Percentiles rank a stretch among this genome's conserved stretches.
Evolutionary conservation across 805 yeast genomes (phyloP).

Genomic region (Limtongia smithiae): DNA sequence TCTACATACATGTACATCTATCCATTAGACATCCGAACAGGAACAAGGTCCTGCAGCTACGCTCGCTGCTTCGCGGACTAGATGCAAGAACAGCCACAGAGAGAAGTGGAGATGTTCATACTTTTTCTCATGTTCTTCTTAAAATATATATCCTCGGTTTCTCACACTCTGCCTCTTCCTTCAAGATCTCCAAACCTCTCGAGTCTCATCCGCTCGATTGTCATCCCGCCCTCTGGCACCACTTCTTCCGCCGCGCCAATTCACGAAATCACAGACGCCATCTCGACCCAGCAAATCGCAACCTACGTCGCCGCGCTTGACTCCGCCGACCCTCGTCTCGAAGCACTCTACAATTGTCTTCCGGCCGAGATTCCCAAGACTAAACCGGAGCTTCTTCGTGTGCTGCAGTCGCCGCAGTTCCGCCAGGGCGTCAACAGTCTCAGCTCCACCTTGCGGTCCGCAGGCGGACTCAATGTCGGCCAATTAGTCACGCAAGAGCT

Average conservation of each 20-base stretch:
- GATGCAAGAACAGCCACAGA: too few relatives aligned
- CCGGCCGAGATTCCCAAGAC: constrained; percentile 45
- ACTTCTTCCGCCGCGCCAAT: constrained; percentile 9
- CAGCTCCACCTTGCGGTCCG: constrained; percentile 42
- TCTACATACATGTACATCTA: too few relatives aligned
- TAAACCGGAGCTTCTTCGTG: constrained; percentile 42
- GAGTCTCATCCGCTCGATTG: constrained; percentile 19
- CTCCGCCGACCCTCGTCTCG: constrained; percentile 37
- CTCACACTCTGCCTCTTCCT: neutral
- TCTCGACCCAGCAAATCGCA: constrained; percentile 13
- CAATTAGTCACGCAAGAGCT: constrained; percentile 48
- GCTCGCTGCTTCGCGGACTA: too few relatives aligned
- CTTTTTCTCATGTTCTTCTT: too few relatives aligned
- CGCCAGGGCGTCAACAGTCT: constrained; percentile 44
- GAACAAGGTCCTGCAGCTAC: too few relatives aligned
- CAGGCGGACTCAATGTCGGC: constrained; percentile 44
- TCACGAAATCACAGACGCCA: constrained; percentile 17
- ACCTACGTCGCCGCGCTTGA: constrained; percentile 10
- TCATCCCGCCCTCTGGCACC: constrained; percentile 11
- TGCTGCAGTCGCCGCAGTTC: constrained; percentile 50
- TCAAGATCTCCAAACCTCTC: constrained; percentile 17
- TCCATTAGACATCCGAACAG: too few relatives aligned
- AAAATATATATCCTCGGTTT: constrained; percentile 10
- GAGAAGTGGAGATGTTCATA: too few relatives aligned
- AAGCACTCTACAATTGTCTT: constrained; percentile 40